Conservation (phyloP, 768 basidiomycete species). For the Mycena pura region DNA sequence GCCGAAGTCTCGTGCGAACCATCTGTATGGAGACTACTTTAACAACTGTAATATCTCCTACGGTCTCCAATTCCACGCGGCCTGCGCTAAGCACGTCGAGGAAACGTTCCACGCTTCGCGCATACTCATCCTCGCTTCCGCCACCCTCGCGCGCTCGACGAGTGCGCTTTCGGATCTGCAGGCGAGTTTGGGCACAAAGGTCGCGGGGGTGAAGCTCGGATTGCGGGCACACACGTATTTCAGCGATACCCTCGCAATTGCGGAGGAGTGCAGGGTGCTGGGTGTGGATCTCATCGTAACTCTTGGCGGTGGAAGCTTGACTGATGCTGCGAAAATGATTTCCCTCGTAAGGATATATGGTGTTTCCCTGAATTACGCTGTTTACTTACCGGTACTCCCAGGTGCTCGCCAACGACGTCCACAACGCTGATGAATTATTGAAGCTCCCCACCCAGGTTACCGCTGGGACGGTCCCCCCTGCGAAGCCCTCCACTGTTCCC, state of each 20-base stretch:
- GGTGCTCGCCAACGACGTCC: conserved; percentile 1
- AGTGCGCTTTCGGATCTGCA: too few species aligned
- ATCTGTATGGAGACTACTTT: too few species aligned
- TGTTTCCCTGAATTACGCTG: too few species aligned
- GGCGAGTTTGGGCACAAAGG: background rate
- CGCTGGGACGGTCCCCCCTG: background rate
- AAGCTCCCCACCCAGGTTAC: background rate
- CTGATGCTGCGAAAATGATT: conserved; percentile 4
- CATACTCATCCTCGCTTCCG: background rate
- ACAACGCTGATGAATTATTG: background rate
- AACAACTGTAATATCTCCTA: conserved; percentile 1
- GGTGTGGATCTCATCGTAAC: conserved; percentile 3
- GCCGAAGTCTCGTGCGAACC: background rate
- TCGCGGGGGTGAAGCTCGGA: background rate
- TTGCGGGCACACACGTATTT: conserved; percentile 1
- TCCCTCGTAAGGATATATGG: background rate
- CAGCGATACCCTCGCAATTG: background rate
- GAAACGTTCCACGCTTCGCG: background rate
- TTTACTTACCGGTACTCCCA: too few species aligned
- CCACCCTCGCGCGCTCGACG: too few species aligned
- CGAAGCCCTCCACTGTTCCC: background rate
- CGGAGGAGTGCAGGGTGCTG: background rate
- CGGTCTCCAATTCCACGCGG: background rate
- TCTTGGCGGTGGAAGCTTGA: background rate
- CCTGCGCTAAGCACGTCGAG: background rate